Conservation (phyloP, 441 rosid genomes). For the Mallotus japonicus region DNA sequence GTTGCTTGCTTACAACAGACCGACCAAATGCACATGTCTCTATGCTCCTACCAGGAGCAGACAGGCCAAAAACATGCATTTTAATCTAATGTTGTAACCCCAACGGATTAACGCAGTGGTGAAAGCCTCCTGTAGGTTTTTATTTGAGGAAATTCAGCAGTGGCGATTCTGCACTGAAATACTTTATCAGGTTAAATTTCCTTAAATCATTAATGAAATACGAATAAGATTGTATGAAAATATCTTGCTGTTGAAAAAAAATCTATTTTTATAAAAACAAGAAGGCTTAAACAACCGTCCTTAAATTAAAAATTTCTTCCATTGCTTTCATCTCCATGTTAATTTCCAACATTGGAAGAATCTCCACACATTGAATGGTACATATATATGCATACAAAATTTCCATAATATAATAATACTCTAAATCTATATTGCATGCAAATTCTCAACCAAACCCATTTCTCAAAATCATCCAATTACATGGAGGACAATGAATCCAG, state of each 20-base stretch:
- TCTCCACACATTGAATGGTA: constrained; percentile 4
- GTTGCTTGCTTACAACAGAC: too few species aligned
- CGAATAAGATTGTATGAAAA: too few species aligned
- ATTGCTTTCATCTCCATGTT: constrained; percentile 24
- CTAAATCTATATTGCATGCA: not conserved
- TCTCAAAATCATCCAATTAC: constrained; percentile 5
- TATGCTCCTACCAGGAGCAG: too few species aligned
- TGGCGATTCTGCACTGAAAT: too few species aligned
- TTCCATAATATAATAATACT: not conserved
- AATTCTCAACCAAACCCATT: not conserved
- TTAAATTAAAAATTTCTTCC: not conserved
- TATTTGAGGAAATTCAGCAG: too few species aligned
- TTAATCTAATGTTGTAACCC: not conserved
- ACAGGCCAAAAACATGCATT: not conserved
- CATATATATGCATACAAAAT: not conserved
- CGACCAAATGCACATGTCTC: too few species aligned
- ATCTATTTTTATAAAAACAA: not conserved
- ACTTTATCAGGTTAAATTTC: too few species aligned
- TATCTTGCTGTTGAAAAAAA: too few species aligned
- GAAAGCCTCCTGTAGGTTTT: too few species aligned
- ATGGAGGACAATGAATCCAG: not conserved
- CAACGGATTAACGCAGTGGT: too few species aligned
- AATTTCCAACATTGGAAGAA: constrained; percentile 10
- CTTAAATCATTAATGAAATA: too few species aligned
- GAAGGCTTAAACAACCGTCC: not conserved